Conservation (phyloP, 2,329 filamentous ascomycete genomes). For the Pseudogymnoascus sp. region DNA sequence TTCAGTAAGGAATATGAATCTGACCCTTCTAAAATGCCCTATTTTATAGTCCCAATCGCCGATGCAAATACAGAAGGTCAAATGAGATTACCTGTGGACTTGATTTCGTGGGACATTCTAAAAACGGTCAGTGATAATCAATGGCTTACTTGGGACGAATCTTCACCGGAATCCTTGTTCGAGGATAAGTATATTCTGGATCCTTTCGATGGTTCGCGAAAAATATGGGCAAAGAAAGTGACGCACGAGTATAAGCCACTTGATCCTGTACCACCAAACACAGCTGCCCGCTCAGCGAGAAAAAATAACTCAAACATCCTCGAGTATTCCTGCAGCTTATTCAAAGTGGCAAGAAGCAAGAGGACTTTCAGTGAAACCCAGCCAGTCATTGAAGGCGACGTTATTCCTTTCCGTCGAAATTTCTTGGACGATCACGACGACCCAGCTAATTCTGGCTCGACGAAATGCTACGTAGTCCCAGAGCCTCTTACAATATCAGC, state of each 20-base stretch:
- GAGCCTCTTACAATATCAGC: slow-evolving; percentile 71
- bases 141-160: slow-evolving; percentile 32
- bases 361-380: slow-evolving; percentile 59
- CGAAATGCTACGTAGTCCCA: slow-evolving; percentile 62
- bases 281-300: slow-evolving; percentile 39
- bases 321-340: slow-evolving; percentile 76
- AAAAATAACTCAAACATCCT: slow-evolving; percentile 56
- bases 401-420: slow-evolving; percentile 73
- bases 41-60: slow-evolving; percentile 66
- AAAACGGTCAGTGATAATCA: slow-evolving; percentile 30
- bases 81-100: slow-evolving; percentile 10
- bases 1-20: slow-evolving; percentile 82
- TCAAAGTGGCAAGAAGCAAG: slow-evolving; percentile 48
- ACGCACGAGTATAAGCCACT: slow-evolving; percentile 53
- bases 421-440: slow-evolving; percentile 60
- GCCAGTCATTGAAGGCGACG: slow-evolving; percentile 70
- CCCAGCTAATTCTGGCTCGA: slow-evolving; percentile 27
- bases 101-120: slow-evolving; percentile 59
- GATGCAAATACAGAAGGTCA: slow-evolving; percentile 9
- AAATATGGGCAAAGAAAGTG: slow-evolving; percentile 48
- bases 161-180: slow-evolving; percentile 42
- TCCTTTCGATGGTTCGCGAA: slow-evolving; percentile 55
- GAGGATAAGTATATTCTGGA: slow-evolving; percentile 49
- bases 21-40: slow-evolving; percentile 60
- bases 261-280: slow-evolving; percentile 57